Conservation (phyloP, 495 filamentous ascomycete species). For the Penicillium samsonianum region DNA sequence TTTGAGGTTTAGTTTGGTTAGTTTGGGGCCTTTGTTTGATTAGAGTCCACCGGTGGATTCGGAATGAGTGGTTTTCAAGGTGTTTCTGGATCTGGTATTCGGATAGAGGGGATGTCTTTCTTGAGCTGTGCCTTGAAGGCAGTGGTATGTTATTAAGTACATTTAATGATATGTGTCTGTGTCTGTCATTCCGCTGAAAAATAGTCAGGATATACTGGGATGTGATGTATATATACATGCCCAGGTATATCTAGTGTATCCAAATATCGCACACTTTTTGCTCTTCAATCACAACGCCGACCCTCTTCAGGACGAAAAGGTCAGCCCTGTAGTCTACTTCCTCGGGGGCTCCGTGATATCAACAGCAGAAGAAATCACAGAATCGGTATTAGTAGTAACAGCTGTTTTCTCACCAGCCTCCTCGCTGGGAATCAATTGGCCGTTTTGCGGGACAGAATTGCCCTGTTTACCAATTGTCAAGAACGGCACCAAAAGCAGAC, state of each 20-base stretch:
- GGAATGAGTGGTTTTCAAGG: background rate
- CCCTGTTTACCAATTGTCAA: conserved; percentile 36
- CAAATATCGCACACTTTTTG: background rate
- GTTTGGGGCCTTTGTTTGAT: conserved; percentile 66
- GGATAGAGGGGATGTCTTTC: background rate
- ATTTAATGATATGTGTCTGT: background rate
- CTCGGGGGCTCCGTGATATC: background rate
- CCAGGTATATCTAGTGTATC: background rate
- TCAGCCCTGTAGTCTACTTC: background rate
- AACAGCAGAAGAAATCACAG: conserved; percentile 1
- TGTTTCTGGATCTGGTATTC: conserved; percentile 1
- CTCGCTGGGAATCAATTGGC: background rate
- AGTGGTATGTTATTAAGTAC: background rate
- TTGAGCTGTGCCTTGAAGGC: background rate
- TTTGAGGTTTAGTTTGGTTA: conserved; percentile 74
- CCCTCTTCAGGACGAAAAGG: background rate
- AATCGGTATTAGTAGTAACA: background rate
- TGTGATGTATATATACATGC: background rate
- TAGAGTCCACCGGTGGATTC: conserved; percentile 27
- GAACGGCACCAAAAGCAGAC: conserved; percentile 34
- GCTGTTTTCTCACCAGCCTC: background rate
- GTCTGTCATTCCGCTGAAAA: background rate
- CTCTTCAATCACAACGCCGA: background rate
- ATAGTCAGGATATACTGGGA: background rate
- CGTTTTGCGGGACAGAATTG: conserved; percentile 8